These are phyloP conservation scores for Arthrobotrys conoides DNA, from an alignment of 2,329 filamentous ascomycete genomes.

Conservation along the genomic window DNA sequence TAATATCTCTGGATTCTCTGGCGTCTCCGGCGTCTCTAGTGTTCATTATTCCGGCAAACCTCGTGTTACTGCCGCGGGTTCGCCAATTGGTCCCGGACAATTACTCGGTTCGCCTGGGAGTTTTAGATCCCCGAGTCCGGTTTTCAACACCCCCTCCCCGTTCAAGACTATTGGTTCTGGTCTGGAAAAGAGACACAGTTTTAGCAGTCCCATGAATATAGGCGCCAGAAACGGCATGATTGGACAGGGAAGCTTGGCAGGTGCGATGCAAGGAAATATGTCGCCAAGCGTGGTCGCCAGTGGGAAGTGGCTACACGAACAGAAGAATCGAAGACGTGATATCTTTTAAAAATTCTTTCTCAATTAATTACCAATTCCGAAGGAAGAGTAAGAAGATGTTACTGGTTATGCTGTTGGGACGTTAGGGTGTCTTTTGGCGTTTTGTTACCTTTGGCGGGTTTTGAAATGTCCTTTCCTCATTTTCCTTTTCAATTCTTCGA, in stretches of 20 bases:
- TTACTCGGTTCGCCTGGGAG: constrained; percentile 45
- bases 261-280: constrained; percentile 9
- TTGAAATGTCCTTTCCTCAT: constrained; percentile 20
- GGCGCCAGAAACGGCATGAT: constrained; percentile 34
- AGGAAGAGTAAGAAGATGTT: background rate
- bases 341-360: constrained; percentile 26
- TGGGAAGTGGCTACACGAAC: constrained; percentile 54
- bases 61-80: constrained; percentile 48
- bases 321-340: constrained; percentile 50
- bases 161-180: constrained; percentile 46
- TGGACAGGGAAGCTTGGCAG: constrained; percentile 44
- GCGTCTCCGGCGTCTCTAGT: constrained; percentile 1
- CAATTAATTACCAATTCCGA: background rate
- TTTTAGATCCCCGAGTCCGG: constrained; percentile 48
- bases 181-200: constrained; percentile 50
- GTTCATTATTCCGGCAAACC: constrained; percentile 29
- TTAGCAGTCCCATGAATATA: constrained; percentile 46
- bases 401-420: constrained; percentile 19
- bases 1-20: constrained; percentile 1
- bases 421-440: constrained; percentile 51
- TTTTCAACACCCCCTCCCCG: constrained; percentile 52
- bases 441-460: constrained; percentile 28
- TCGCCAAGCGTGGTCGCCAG: constrained; percentile 55
- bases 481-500: background rate
- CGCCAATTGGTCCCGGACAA: constrained; percentile 49